Percentiles rank a stretch among this genome's conserved stretches.
These are phyloP conservation scores for Fusarium sp. DNA, from an alignment of 2,329 filamentous ascomycete genomes.

Conservation along the genomic window DNA sequence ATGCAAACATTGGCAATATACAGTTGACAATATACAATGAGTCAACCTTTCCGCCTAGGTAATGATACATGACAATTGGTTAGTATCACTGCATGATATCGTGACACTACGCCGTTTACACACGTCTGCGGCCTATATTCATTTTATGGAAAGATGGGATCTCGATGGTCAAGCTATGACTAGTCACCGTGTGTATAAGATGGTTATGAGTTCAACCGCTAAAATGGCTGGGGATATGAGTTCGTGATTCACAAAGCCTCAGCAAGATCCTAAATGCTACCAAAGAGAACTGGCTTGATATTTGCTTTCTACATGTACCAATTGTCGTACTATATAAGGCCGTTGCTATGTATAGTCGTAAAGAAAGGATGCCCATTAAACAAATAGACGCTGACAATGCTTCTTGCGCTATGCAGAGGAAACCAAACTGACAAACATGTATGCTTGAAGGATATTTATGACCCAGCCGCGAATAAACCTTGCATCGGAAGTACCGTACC, in stretches of 20 bases:
- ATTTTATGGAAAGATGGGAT: background rate
- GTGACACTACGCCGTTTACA: background rate
- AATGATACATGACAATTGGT: background rate
- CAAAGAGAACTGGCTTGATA: background rate
- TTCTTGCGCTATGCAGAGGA: background rate
- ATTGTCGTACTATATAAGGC: background rate
- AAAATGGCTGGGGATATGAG: background rate
- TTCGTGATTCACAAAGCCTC: background rate
- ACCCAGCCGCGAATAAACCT: background rate
- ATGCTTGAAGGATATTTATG: background rate
- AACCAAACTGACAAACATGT: background rate
- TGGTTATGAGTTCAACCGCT: background rate
- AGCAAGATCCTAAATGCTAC: background rate
- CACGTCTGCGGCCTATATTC: background rate
- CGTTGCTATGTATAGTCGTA: background rate
- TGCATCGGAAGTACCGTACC: background rate
- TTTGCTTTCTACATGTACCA: too few relatives aligned
- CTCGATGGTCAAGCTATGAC: background rate
- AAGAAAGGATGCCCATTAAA: background rate
- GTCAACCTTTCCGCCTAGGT: background rate
- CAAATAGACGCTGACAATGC: background rate
- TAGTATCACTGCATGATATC: background rate
- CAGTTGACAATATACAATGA: background rate
- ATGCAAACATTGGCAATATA: too few relatives aligned
- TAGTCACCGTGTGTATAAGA: background rate